Percentiles rank a stretch among this genome's conserved stretches.
These are phyloP conservation scores for Pythium volutum DNA, from an alignment of 352 stramenopile species.

Conservation along the genomic window DNA sequence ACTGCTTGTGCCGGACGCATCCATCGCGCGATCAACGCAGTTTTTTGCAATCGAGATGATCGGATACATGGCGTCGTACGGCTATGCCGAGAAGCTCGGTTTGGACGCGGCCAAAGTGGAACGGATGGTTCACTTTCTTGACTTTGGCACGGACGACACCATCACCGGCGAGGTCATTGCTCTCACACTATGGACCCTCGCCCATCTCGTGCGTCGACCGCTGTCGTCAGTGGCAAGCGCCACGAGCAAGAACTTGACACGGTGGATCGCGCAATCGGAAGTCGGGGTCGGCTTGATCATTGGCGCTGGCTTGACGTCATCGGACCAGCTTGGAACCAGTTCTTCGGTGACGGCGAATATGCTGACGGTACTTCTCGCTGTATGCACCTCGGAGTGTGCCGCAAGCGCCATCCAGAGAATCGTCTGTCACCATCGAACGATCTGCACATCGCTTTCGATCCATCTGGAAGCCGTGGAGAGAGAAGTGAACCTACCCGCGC, in stretches of 20 bases:
- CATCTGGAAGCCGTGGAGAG: constrained; percentile 58
- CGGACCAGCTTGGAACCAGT: constrained; percentile 31
- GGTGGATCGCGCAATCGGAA: constrained; percentile 34
- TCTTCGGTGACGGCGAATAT: constrained; percentile 37
- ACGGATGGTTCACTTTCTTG: constrained; percentile 41
- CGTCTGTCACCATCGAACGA: constrained; percentile 21
- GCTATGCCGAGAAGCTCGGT: constrained; percentile 33
- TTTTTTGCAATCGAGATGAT: constrained; percentile 63
- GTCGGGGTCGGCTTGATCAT: constrained; percentile 39
- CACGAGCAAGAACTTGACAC: constrained; percentile 14
- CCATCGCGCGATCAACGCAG: constrained; percentile 35
- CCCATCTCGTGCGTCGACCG: constrained; percentile 33
- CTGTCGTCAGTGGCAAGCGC: not conserved
- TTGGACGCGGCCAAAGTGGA: constrained; percentile 33
- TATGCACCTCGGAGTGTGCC: constrained; percentile 3
- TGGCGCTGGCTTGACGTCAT: constrained; percentile 31
- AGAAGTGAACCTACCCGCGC: constrained; percentile 37
- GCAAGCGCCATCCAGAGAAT: not conserved
- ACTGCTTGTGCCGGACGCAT: constrained; percentile 27
- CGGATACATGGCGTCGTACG: constrained; percentile 61
- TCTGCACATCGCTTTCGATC: constrained; percentile 38
- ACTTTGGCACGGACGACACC: constrained; percentile 28
- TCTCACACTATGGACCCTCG: constrained; percentile 42
- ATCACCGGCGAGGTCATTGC: constrained; percentile 34
- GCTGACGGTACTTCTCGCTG: constrained; percentile 35